Evolutionary conservation across 352 stramenopile species (phyloP).

Genomic region (Phytophthora crassamura): DNA sequence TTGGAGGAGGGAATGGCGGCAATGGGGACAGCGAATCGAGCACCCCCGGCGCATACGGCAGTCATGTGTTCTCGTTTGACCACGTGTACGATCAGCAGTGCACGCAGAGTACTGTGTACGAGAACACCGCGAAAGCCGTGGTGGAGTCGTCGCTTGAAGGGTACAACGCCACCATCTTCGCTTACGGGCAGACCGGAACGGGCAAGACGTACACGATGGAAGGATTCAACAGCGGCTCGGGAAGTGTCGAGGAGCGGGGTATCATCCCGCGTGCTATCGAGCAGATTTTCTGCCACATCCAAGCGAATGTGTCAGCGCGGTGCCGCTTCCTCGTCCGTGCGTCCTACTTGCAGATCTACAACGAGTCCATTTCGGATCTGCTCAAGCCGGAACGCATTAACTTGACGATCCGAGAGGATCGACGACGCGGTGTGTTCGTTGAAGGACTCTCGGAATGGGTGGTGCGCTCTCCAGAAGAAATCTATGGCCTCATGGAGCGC

Average conservation of each 20-base stretch:
- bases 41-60: constrained; percentile 72
- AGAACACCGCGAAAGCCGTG: constrained; percentile 92
- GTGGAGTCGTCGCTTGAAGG: constrained; percentile 93
- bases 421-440: constrained; percentile 94
- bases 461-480: constrained; percentile 92
- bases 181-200: constrained; percentile 91
- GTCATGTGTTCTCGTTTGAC: constrained; percentile 94
- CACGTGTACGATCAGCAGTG: constrained; percentile 94
- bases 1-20: constrained; percentile 37
- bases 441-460: constrained; percentile 96
- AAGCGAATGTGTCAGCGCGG: constrained; percentile 81
- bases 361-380: constrained; percentile 94
- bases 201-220: constrained; percentile 98
- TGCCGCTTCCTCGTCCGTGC: constrained; percentile 93
- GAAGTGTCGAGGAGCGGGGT: constrained; percentile 91
- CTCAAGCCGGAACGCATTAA: constrained; percentile 94
- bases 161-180: constrained; percentile 93
- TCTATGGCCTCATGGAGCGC: constrained; percentile 96
- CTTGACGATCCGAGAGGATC: constrained; percentile 94
- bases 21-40: constrained; percentile 22
- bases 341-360: constrained; percentile 96
- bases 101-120: constrained; percentile 92
- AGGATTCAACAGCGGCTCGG: constrained; percentile 90
- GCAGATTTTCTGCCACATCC: constrained; percentile 95
- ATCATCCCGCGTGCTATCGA: constrained; percentile 99